Percentiles rank a stretch among this genome's conserved stretches.
These are phyloP conservation scores for Pseudofabraea citricarpa DNA, from an alignment of 2,329 filamentous ascomycete genomes.

Conservation along the genomic window DNA sequence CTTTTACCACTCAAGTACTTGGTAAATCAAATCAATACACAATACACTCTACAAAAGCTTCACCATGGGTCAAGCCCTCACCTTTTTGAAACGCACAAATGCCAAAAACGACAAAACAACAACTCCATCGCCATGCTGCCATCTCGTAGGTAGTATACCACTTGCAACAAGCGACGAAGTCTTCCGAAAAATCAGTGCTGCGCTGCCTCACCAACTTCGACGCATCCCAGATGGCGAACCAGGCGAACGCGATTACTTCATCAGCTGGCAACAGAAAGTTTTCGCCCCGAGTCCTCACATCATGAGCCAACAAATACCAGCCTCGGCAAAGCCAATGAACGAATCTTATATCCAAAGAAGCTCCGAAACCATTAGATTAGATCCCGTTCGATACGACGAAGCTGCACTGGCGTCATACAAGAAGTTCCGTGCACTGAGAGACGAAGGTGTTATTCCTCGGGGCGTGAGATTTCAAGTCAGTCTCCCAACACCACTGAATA, in stretches of 20 bases:
- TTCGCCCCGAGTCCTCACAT: slow-evolving; percentile 7
- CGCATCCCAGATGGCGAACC: slow-evolving; percentile 39
- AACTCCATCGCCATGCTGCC: background rate
- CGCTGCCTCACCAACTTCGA: slow-evolving; percentile 28
- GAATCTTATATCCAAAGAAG: background rate
- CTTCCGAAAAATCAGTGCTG: slow-evolving; percentile 25
- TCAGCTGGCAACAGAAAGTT: slow-evolving; percentile 28
- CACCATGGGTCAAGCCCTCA: no score
- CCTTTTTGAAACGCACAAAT: no score
- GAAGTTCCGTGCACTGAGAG: slow-evolving; percentile 18
- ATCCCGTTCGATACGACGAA: slow-evolving; percentile 22
- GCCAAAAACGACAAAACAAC: no score
- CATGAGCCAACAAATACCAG: slow-evolving; percentile 2
- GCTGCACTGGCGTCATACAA: slow-evolving; percentile 24
- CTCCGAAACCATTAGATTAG: background rate
- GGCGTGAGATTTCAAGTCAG: slow-evolving; percentile 29
- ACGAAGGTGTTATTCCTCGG: slow-evolving; percentile 17
- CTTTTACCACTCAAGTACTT: no score
- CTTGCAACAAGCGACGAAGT: slow-evolving; percentile 27
- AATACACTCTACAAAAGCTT: no score
- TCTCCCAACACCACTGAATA: slow-evolving; percentile 25
- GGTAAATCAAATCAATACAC: no score
- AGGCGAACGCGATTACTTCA: slow-evolving; percentile 28
- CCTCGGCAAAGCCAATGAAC: slow-evolving; percentile 8
- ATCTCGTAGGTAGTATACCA: slow-evolving; percentile 33